Evolutionary conservation across 2,329 filamentous ascomycete species (phyloP).

Genomic region (Cordyceps cicadae): DNA sequence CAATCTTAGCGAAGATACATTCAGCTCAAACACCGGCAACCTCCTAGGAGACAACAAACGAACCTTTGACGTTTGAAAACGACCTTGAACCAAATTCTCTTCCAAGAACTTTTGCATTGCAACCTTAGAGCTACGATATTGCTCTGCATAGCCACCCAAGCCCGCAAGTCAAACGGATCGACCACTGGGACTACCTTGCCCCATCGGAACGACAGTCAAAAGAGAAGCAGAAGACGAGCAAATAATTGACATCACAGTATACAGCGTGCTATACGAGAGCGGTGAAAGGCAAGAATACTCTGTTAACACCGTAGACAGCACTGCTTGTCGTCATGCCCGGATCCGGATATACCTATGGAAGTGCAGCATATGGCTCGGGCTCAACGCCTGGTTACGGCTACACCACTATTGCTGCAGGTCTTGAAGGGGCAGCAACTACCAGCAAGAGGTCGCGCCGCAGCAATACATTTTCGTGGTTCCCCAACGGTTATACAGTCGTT

Average conservation of each 20-base stretch:
- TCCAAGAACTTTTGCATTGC: neutral
- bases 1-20: neutral
- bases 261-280: neutral
- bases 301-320: too few species aligned
- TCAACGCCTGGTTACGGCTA: slow-evolving; percentile 41
- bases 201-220: neutral
- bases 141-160: neutral
- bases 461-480: too few species aligned
- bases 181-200: neutral
- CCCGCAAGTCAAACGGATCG: neutral
- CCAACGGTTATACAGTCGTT: too few species aligned
- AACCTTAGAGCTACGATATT: neutral
- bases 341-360: slow-evolving; percentile 4
- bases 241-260: neutral
- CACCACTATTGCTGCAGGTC: neutral
- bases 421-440: neutral
- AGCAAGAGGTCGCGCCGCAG: neutral
- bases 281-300: neutral
- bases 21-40: neutral
- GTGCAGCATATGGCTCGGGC: slow-evolving; percentile 59
- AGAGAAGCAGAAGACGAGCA: neutral
- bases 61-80: neutral
- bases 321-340: neutral
- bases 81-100: neutral
- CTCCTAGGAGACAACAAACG: neutral